These are phyloP conservation scores for Wickerhamomyces strasburgensis DNA, from an alignment of 805 yeast species.

Conservation along the genomic window DNA sequence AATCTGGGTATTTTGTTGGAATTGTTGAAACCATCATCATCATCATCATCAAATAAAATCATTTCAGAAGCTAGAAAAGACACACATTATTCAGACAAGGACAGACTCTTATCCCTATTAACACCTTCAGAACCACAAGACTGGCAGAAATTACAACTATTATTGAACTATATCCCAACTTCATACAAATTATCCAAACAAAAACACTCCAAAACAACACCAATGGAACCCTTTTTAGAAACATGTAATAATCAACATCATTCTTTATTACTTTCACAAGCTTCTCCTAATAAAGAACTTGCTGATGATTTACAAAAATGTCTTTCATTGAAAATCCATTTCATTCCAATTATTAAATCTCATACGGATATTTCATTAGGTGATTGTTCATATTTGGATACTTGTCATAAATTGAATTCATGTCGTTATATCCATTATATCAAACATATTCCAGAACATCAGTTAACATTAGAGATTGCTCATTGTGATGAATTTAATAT, in stretches of 20 bases:
- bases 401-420: slow-evolving; percentile 79
- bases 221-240: slow-evolving; percentile 39
- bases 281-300: slow-evolving; percentile 21
- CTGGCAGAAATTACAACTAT: slow-evolving; percentile 10
- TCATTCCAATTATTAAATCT: slow-evolving; percentile 46
- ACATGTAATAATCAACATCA: slow-evolving; percentile 41
- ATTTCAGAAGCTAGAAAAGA: neutral
- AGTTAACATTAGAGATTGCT: slow-evolving; percentile 19
- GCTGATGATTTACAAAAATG: slow-evolving; percentile 21
- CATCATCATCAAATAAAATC: neutral
- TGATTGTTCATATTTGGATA: slow-evolving; percentile 90
- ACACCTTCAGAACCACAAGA: slow-evolving; percentile 5
- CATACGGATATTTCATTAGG: slow-evolving; percentile 73
- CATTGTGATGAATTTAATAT: slow-evolving; percentile 22
- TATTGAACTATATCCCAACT: slow-evolving; percentile 34
- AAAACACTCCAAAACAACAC: slow-evolving; percentile 35
- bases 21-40: slow-evolving; percentile 1
- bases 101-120: neutral
- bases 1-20: slow-evolving; percentile 11
- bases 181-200: slow-evolving; percentile 35
- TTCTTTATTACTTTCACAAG: slow-evolving; percentile 19
- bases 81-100: neutral
- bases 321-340: slow-evolving; percentile 37
- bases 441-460: slow-evolving; percentile 33
- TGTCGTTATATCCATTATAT: slow-evolving; percentile 82